phyloP scores from a whole-genome alignment of 345 rosid genomes.

The Salix exigua region DNA sequence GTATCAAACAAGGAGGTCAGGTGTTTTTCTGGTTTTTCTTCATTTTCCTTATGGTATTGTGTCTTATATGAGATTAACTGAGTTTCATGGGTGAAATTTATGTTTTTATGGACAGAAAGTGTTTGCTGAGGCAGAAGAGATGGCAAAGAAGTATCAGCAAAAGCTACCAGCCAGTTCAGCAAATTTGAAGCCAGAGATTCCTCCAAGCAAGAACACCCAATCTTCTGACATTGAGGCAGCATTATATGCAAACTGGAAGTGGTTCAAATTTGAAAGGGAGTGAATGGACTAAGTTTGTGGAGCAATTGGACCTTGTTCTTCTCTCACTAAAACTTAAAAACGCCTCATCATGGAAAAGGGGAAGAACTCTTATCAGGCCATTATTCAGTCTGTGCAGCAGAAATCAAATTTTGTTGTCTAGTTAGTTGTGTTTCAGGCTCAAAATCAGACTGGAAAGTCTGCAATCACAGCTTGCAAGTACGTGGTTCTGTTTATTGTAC shows the following conservation, averaged over 20 bases:
- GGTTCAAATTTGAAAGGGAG: constrained; percentile 75
- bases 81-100: constrained; percentile 3
- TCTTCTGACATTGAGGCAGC: constrained; percentile 50
- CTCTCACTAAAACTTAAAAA: background rate
- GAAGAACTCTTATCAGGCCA: background rate
- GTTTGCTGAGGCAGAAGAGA: constrained; percentile 75
- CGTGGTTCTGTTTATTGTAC: constrained; percentile 1
- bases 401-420: background rate
- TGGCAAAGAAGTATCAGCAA: constrained; percentile 72
- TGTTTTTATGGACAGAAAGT: constrained; percentile 47
- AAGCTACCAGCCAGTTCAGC: constrained; percentile 38
- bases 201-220: constrained; percentile 28
- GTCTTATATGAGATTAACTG: background rate
- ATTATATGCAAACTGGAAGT: constrained; percentile 76
- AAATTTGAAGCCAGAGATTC: constrained; percentile 21
- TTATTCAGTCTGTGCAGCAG: background rate
- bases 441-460: background rate
- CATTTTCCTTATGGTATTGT: background rate
- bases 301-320: background rate
- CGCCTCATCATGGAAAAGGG: background rate
- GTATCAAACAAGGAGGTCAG: constrained; percentile 71
- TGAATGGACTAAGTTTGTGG: constrained; percentile 13
- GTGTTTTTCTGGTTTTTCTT: background rate
- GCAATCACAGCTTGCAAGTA: background rate
- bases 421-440: background rate